Evolutionary conservation across 179 eudicot genomes (phyloP), one percentile per base, ranked within the genome.

Genomic region (Camellia oleifera): DNA sequence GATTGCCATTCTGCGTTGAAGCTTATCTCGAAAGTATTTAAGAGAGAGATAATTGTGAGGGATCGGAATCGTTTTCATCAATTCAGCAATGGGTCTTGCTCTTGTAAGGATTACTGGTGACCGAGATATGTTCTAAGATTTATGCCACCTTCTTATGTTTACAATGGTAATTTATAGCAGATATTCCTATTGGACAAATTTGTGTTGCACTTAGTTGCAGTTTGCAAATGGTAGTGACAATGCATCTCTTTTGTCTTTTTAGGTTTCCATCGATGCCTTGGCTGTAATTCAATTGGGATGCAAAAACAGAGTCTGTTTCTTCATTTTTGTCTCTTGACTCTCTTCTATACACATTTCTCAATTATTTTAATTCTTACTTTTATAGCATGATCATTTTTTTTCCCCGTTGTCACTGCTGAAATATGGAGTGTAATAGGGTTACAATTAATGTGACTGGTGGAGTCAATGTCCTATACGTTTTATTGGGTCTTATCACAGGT

Each of bases 81-180:
- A 54, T 54, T 65, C 70, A 76, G 45, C 5, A 46, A 76, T 46
- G 11, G 58, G 32, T 18, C 15, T 48, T 20, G 70, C 17, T 15
- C 58, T 20, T 76, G 50, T 56, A 64, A 65, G 20, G 72, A 65
- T 50, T 48, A 64, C 71, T 7, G 70, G 71, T 77, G 58, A 71
- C 3, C 50, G 40, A n/a, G 75, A 8, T 50, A n/a, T 17, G 58
- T 50, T 71, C 56, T 71, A 71, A 45, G 17, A 18, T 71, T 50
- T 46, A 71, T 17, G 13, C 74, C 74, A 42, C 2, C 26, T 71
- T 50, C 3, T 9, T 7, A 0, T 71, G 14, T 5, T 44, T 50
- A 71, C 32, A 50, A 71, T 50, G 14, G 32, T 15, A 17, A 7
- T 71, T n/a, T 52, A 52, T 3, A 18, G 13, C 20, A 18, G 40